Conservation (phyloP, 75 land plant species). For the Cupressus sempervirens region DNA sequence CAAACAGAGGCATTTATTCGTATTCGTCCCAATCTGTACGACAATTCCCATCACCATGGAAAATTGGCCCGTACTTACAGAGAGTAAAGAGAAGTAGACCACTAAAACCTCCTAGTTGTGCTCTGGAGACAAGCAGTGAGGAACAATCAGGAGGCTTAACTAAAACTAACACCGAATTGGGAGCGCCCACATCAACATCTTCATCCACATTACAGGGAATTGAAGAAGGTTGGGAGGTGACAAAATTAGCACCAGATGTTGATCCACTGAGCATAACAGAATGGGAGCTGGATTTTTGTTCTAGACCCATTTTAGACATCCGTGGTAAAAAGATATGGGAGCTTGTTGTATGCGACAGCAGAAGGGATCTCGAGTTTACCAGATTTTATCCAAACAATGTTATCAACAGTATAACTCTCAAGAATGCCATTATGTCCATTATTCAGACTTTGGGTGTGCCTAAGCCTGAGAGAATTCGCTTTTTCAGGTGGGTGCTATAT, state of each 20-base stretch:
- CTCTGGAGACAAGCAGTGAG: neutral
- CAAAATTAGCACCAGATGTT: slow-evolving; percentile 52
- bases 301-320: slow-evolving; percentile 86
- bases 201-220: slow-evolving; percentile 6
- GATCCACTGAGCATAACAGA: slow-evolving; percentile 64
- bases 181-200: neutral
- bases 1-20: neutral
- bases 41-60: neutral
- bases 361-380: slow-evolving; percentile 72
- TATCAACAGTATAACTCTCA: slow-evolving; percentile 90
- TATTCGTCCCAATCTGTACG: neutral
- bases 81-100: neutral
- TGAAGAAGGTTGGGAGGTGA: slow-evolving; percentile 27
- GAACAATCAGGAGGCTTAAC: neutral
- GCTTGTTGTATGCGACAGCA: slow-evolving; percentile 79
- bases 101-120: neutral
- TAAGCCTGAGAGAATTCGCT: slow-evolving; percentile 76
- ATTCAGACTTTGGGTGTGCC: slow-evolving; percentile 71
- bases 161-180: neutral
- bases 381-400: slow-evolving; percentile 92
- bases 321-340: slow-evolving; percentile 99
- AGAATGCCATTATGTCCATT: slow-evolving; percentile 65
- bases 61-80: neutral
- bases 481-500: slow-evolving; percentile 64
- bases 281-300: slow-evolving; percentile 98